Evolutionary conservation across 2,329 filamentous ascomycete species (phyloP).

Genomic region (Pezicula neosporulosa): DNA sequence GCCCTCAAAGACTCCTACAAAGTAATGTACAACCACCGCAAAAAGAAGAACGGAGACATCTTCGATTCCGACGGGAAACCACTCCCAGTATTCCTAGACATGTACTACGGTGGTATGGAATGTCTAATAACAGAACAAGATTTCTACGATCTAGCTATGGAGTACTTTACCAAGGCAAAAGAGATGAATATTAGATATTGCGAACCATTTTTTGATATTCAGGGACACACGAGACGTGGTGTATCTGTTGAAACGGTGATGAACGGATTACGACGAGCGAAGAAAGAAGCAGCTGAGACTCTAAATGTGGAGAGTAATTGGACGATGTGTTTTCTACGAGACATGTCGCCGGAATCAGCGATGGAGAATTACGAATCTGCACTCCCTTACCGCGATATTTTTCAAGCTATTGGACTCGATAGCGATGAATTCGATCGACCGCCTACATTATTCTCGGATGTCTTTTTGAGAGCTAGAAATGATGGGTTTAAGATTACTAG

Average conservation of each 20-base stretch:
- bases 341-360: conserved; percentile 58
- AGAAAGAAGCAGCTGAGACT: conserved; percentile 52
- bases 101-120: conserved; percentile 73
- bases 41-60: conserved; percentile 10
- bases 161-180: conserved; percentile 63
- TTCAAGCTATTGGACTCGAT: conserved; percentile 61
- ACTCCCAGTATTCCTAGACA: conserved; percentile 55
- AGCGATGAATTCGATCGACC: conserved; percentile 54
- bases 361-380: conserved; percentile 39
- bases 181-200: conserved; percentile 64
- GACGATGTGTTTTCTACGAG: conserved; percentile 69
- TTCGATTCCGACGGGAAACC: neutral
- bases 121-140: conserved; percentile 62
- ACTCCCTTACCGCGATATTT: conserved; percentile 20
- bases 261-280: conserved; percentile 56
- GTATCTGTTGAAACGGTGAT: conserved; percentile 60
- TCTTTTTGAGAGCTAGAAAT: conserved; percentile 51
- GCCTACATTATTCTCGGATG: conserved; percentile 53
- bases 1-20: neutral
- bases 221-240: conserved; percentile 64
- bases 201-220: conserved; percentile 77
- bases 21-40: conserved; percentile 27
- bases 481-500: conserved; percentile 58
- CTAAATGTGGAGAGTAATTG: conserved; percentile 55
- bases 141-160: conserved; percentile 67